phyloP scores from a whole-genome alignment of 2,329 filamentous ascomycete genomes.

The Fusarium nanum region DNA sequence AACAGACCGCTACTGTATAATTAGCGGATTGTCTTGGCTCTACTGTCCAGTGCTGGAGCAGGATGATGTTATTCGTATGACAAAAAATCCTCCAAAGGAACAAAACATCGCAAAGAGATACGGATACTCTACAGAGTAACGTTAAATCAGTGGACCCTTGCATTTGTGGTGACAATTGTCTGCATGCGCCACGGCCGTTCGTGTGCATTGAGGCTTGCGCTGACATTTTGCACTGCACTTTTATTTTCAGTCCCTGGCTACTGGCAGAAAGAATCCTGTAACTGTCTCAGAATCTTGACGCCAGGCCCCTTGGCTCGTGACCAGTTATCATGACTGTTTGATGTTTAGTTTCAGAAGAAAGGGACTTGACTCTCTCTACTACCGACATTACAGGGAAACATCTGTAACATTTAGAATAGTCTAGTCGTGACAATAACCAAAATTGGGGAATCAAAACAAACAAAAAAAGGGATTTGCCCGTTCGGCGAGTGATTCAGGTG shows the following conservation, averaged over 20 bases:
- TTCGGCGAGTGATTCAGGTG: slow-evolving; percentile 38
- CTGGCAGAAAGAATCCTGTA: slow-evolving; percentile 2
- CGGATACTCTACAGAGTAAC: slow-evolving; percentile 17
- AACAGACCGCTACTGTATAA: slow-evolving; percentile 31
- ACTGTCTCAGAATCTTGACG: slow-evolving; percentile 26
- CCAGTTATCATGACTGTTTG: slow-evolving; percentile 10
- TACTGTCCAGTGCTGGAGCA: background rate
- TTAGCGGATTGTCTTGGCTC: slow-evolving; percentile 11
- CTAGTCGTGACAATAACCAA: slow-evolving; percentile 2
- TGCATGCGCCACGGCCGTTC: slow-evolving; percentile 33
- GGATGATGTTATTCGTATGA: slow-evolving; percentile 17
- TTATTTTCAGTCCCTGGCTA: background rate
- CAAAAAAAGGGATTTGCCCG: slow-evolving; percentile 15
- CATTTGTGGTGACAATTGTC: background rate
- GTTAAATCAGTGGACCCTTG: slow-evolving; percentile 1
- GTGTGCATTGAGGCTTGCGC: slow-evolving; percentile 26
- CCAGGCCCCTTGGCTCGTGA: slow-evolving; percentile 28
- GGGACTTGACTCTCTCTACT: background rate
- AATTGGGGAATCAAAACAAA: slow-evolving; percentile 5
- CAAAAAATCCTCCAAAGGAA: slow-evolving; percentile 4
- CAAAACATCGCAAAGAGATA: slow-evolving; percentile 11
- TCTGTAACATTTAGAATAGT: slow-evolving; percentile 22
- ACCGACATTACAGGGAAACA: slow-evolving; percentile 11
- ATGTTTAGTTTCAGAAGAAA: slow-evolving; percentile 21
- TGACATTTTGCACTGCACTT: slow-evolving; percentile 18